A percentile compares a stretch with the other conserved stretches of the same genome.
Conservation (phyloP, 306 rosid genomes). For the Dicorynia guianensis region DNA sequence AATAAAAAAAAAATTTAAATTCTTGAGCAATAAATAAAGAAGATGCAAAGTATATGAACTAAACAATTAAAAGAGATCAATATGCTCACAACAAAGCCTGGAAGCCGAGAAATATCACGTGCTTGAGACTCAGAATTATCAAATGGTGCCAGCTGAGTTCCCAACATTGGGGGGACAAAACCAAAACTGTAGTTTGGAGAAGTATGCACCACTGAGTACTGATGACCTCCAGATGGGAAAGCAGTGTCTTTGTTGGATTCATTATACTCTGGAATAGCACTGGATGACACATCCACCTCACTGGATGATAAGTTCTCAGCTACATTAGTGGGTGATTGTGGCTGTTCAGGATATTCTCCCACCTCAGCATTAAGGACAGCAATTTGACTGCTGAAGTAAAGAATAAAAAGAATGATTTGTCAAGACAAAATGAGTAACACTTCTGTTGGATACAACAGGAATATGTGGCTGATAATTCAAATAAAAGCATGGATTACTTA, state of each 20-base stretch:
- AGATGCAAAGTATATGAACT: conserved; percentile 30
- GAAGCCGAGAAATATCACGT: conserved; percentile 76
- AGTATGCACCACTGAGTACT: conserved; percentile 63
- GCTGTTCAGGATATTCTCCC: conserved; percentile 71
- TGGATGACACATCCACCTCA: conserved; percentile 75
- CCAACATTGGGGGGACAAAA: conserved; percentile 75
- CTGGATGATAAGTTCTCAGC: conserved; percentile 65
- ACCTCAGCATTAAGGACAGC: conserved; percentile 57
- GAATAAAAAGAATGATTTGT: background rate
- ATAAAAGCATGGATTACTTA: conserved; percentile 27
- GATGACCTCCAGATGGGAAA: conserved; percentile 79
- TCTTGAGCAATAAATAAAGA: conserved; percentile 40
- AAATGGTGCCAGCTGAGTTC: conserved; percentile 73
- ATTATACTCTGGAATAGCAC: conserved; percentile 60
- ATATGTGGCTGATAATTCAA: conserved; percentile 28
- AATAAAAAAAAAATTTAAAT: conserved; percentile 31
- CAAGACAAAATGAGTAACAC: conserved; percentile 22
- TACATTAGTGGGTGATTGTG: conserved; percentile 62
- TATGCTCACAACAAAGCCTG: conserved; percentile 76
- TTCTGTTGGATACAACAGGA: conserved; percentile 9
- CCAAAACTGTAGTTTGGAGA: conserved; percentile 78
- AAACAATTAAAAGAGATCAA: conserved; percentile 33
- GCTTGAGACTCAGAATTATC: conserved; percentile 88
- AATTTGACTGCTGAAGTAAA: conserved; percentile 63
- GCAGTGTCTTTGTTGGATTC: conserved; percentile 75